Evolutionary conservation across 176 grass and related monocot genomes (phyloP), one percentile per base, ranked within the genome.

Genomic region (Urochloa ruziziensis): DNA sequence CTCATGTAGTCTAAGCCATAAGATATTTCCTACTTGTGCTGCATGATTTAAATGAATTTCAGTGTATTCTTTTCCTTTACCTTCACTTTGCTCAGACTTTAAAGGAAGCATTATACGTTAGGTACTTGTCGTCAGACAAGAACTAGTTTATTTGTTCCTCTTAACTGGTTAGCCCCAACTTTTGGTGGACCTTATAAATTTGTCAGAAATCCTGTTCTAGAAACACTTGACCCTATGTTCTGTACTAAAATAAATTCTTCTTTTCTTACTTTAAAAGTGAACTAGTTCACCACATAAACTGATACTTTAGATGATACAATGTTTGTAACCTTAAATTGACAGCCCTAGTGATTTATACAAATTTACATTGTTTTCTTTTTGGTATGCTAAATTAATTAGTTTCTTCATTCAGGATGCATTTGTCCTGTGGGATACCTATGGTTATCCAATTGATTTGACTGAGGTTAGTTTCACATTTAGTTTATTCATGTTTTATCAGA

Each of bases 371-470:
- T 51, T 84, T 65, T 21, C 6, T 3, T 69, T 71, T 58, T 79
- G 25, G 53, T 44, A 47, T 64, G 29, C 61, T 49, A 14, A 59
- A 60, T 36, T 42, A 14, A 61, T 40, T 78, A 51, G 30, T 82
- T 70, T 21, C 2, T 48, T 72, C 18, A 52, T 82, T 73, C 90
- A 98, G 93, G 96, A 95, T 72, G 89, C 96, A 68, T 98, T 98
- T 93, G 60, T 98, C 86, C 85, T 98, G 23, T 98, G 96, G 96
- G 93, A 95, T 65, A 98, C 93, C 0, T 98, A 93, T 73, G 96
- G 96, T 34, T 98, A 95, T 84, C 96, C 96, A 34, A 88, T 98
- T 86, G 96, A 98, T 90, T 91, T 98, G 82, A 95, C 96, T 51
- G 91, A 98, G 92, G 96, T 98, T 74, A 88, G 85, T 86, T 81